Evolutionary conservation across 2,329 filamentous ascomycete genomes (phyloP), one percentile per base, ranked within the genome.

Genomic region (Tolypocladium endophyticum): DNA sequence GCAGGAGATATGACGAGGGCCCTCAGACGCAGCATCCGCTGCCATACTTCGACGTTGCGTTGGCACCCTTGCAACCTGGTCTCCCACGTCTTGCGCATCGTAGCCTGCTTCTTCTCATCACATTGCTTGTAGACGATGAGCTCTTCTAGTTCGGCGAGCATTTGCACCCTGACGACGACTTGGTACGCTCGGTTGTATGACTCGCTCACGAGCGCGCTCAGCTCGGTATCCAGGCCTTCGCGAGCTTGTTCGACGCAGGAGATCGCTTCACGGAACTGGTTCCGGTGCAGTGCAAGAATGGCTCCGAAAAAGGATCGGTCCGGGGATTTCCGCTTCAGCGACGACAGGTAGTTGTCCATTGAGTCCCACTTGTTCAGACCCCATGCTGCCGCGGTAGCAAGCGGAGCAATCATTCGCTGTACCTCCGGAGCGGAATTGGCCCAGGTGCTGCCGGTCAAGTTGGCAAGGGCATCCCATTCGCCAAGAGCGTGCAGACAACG

Each of bases 71-170:
- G 90, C 35, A 99, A 81, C 67, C 94, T 88, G 67, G 89, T 94
- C 75, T 96, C 96, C 94, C 94, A 99, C 1, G 94, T 97, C 66
- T 86, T 83, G 45, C 93, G 87, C 87, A 99, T 92, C 1, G 90
- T 92, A 35, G 88, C 88, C 72, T 94, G 90, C 76, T 94, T 96
- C 68, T 89, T 89, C 12, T 86, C 85, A 65, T 96, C 91, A 62
- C 90, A 90, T 70, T 97, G 92, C 76, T 99, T 99, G 80, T 99
- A 99, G 9, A 88, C 86, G 68, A 99, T 97, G 66, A 99, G 92
- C 72, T 99, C 94, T 72, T 99, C 94, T 4, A 99, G 81, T 73
- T 99, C 94, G 4, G 95, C 94, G 67, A 99, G 85, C 95, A 99
- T 99, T 74, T 99, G 94, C 0, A 99, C 92, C 52, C 94, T 88